Evolutionary conservation across 768 basidiomycete genomes (phyloP), one percentile per base, ranked within the genome.

Genomic region (Boletus fagicola): DNA sequence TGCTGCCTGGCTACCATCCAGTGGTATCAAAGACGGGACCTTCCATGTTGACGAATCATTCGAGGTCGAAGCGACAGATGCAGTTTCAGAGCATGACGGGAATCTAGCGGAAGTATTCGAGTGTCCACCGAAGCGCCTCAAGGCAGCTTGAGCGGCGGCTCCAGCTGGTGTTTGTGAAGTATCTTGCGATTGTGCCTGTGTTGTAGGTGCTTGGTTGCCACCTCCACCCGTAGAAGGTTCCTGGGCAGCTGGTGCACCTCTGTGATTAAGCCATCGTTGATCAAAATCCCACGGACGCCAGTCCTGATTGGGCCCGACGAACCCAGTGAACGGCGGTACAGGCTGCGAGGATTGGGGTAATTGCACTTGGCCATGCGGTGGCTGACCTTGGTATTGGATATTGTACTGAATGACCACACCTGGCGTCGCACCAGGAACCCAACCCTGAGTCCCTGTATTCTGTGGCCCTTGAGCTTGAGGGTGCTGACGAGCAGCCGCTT

Each of bases 101-200:
- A n/a, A 45, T 30, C 12, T 35, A 12, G 59, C 2, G 18, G 60
- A 38, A 67, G 73, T 46, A 16, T 58, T 31, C 0, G 61, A 44
- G 26, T 39, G 48, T n/a, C 62, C 53, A 40, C 57, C 65, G 26
- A 77, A 68, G 56, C 88, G 79, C 57, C 81, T 80, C 57, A 89
- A 61, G 4, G 89, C 88, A 13, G 91, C 90, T 39, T 78, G 76
- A 38, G 85, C 85, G 22, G 90, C 89, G 2, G 85, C 86, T 43
- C 79, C 77, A 58, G 78, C 63, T 16, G 82, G 76, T 36, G 74
- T 70, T 49, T 67, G 58, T 45, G 62, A 45, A 20, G 35, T 3
- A 36, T 60, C 61, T 46, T 49, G 55, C 28, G 54, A 6, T 38
- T 44, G 65, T 39, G 43, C 35, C 9, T 51, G 67, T 13, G 65